Evolutionary conservation across 2,329 filamentous ascomycete species (phyloP), one percentile per base, ranked within the genome.

Genomic region (Venturia effusa): DNA sequence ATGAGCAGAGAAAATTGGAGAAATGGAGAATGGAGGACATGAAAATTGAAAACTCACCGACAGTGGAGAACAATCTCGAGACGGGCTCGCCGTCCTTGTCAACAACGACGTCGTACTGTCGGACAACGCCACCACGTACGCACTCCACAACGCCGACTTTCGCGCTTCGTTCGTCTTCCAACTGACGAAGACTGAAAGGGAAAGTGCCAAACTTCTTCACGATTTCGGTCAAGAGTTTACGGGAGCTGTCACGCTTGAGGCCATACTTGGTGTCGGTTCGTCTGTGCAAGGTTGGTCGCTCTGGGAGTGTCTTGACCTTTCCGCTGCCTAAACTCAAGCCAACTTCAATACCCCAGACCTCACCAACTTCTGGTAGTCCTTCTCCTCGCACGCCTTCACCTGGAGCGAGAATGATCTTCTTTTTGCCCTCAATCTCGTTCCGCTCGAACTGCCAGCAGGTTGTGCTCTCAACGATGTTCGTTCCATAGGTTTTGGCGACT

Each of bases 301-400:
- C 88, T 72, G 91, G 86, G 66, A 96, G 82, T 70, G 82, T 88
- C 88, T 97, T 99, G 77, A 96, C 89, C 83, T 99, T 99, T 75
- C 94, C 94, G 67, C 86, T 87, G 68, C 92, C 92, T 71, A 94
- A 80, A 77, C 89, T 94, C 74, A 99, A 85, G 70, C 93, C 93
- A 74, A 97, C 86, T 83, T 99, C 94, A 64, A 99, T 90, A 77
- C 94, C 94, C 94, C 94, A 99, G 66, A 96, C 92, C 75, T 99
- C 94, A 69, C 90, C 88, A 64, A 96, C 80, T 73, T 95, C 93
- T 65, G 94, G 89, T 65, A 86, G 77, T 72, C 94, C 94, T 67
- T 99, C 94, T 64, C 93, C 93, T 81, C 92, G 95, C 74, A 89
- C 86, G 68, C 90, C 90, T 72, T 97, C 92, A 61, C 87, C 84